phyloP scores from a whole-genome alignment of 2,329 filamentous ascomycete genomes.

The Neonectria hederae region DNA sequence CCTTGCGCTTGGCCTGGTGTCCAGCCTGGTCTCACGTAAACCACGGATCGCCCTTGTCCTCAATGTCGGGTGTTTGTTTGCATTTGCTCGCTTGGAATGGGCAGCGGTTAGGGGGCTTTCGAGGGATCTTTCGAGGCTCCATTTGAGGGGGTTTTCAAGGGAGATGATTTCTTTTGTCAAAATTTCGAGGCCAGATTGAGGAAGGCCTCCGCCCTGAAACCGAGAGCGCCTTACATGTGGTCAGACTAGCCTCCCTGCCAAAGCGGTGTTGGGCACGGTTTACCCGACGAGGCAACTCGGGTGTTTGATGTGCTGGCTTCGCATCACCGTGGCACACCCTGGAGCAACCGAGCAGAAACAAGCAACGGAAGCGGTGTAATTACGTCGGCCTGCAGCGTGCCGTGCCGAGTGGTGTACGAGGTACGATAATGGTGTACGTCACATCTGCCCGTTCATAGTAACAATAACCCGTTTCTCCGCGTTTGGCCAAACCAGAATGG shows the following conservation, averaged over 20 bases:
- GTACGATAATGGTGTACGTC: not conserved
- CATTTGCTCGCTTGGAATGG: not conserved
- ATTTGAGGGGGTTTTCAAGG: not conserved
- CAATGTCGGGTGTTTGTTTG: not conserved
- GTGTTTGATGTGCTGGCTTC: slow-evolving; percentile 17
- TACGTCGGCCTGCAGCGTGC: not conserved
- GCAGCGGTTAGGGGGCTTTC: not conserved
- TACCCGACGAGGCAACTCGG: not conserved
- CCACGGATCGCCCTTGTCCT: not conserved
- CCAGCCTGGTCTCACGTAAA: not conserved
- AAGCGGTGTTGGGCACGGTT: not conserved
- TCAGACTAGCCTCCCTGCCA: not conserved
- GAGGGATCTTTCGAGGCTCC: not conserved
- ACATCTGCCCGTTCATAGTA: not conserved
- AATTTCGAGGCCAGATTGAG: not conserved
- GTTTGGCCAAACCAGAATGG: not conserved
- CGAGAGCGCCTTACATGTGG: not conserved
- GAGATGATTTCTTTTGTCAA: not conserved
- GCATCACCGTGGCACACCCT: slow-evolving; percentile 14
- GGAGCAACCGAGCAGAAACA: not conserved
- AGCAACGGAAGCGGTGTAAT: slow-evolving; percentile 14
- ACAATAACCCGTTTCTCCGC: not conserved
- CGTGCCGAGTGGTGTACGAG: not conserved
- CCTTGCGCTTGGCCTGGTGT: not conserved
- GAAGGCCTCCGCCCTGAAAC: not conserved